Conservation (phyloP, 192 early-diverging fungal genomes). For the Dimargaris verticillata region DNA sequence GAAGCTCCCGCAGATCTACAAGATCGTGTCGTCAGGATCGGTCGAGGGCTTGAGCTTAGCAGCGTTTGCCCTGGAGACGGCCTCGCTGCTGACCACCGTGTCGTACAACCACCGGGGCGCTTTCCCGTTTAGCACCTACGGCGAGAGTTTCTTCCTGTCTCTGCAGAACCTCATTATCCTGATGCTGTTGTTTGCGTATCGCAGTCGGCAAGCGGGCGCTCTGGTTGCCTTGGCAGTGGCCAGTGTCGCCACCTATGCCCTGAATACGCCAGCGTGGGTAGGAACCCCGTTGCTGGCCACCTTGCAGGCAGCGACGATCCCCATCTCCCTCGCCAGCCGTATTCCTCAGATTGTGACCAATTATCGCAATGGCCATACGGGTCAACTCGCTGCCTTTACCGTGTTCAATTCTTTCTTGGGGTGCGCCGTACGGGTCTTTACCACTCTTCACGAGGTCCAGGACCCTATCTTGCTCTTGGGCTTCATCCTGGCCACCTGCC, state of each 20-base stretch:
- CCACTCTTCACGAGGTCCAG: constrained; percentile 80
- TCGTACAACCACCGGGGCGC: constrained; percentile 73
- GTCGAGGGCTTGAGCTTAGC: constrained; percentile 66
- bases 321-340: constrained; percentile 61
- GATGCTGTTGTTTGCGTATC: constrained; percentile 44
- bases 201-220: constrained; percentile 22
- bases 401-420: constrained; percentile 80
- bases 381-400: constrained; percentile 81
- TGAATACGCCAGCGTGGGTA: constrained; percentile 33
- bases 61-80: constrained; percentile 68
- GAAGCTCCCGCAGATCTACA: constrained; percentile 93
- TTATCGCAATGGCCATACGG: constrained; percentile 66
- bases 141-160: constrained; percentile 69
- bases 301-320: constrained; percentile 61
- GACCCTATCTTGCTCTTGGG: constrained; percentile 61
- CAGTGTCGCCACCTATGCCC: constrained; percentile 28
- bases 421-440: constrained; percentile 71
- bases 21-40: constrained; percentile 54
- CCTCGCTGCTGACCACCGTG: constrained; percentile 56
- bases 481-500: constrained; percentile 42
- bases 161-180: constrained; percentile 69
- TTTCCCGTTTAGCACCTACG: constrained; percentile 81
- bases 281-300: constrained; percentile 30
- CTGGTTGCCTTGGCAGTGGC: constrained; percentile 19
- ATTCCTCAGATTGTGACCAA: constrained; percentile 83